phyloP scores from a whole-genome alignment of 306 rosid genomes.

The Crataegus laevigata region DNA sequence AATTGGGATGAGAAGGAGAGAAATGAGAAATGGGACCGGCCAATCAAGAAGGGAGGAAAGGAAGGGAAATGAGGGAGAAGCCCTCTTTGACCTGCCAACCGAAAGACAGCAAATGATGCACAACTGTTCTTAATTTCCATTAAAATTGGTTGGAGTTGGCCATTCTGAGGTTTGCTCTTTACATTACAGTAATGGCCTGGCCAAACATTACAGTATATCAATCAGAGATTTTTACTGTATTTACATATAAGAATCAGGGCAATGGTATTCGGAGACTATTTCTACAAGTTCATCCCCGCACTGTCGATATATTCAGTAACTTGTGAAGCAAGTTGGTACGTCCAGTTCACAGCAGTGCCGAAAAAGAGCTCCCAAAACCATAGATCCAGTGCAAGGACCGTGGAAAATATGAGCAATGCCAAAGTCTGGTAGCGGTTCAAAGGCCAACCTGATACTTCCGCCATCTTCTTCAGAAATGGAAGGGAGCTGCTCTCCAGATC shows the following conservation, averaged over 20 bases:
- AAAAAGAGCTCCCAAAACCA: conserved; percentile 96
- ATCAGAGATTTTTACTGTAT: not conserved
- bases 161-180: not conserved
- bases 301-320: conserved; percentile 35
- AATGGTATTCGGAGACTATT: not conserved
- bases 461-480: conserved; percentile 79
- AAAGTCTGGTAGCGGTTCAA: conserved; percentile 90
- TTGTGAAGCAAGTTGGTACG: conserved; percentile 44
- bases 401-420: conserved; percentile 87
- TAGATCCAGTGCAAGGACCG: conserved; percentile 80
- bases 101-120: too few species aligned
- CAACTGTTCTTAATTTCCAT: too few species aligned
- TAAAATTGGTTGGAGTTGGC: not conserved
- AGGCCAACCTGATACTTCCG: conserved; percentile 85
- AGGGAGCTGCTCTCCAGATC: conserved; percentile 47
- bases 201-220: not conserved
- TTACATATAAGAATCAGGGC: not conserved
- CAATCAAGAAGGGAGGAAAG: too few species aligned
- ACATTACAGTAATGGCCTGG: not conserved
- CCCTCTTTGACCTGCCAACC: too few species aligned
- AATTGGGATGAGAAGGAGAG: too few species aligned
- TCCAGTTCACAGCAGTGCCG: conserved; percentile 60
- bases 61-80: too few species aligned
- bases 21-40: too few species aligned
- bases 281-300: conserved; percentile 28